Evolutionary conservation across 257 asterid genomes (phyloP).

Genomic region (Verbascum thapsus): DNA sequence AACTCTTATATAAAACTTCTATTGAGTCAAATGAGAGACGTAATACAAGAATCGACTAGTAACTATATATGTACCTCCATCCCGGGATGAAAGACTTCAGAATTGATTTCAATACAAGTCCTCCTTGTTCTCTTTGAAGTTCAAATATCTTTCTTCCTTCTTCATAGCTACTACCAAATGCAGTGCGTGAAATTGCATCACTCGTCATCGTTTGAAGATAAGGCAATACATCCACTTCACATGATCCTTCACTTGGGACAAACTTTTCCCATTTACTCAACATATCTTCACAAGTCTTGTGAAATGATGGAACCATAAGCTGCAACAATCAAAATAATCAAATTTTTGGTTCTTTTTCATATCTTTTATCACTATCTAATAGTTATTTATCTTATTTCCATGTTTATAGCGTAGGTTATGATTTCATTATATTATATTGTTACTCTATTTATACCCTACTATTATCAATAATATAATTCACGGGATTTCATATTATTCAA

Average conservation of each 20-base stretch:
- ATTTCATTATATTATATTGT: no score
- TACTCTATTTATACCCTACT: no score
- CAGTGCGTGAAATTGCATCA: slow-evolving; percentile 50
- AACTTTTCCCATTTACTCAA: slow-evolving; percentile 44
- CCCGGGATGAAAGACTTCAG: slow-evolving; percentile 32
- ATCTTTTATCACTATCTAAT: no score
- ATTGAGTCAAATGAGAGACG: no score
- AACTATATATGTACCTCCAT: slow-evolving; percentile 34
- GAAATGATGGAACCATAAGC: slow-evolving; percentile 50
- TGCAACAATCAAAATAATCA: no score
- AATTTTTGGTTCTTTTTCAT: no score
- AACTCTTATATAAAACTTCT: no score
- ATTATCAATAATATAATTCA: no score
- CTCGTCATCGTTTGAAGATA: slow-evolving; percentile 38
- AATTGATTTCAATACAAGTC: slow-evolving; percentile 13
- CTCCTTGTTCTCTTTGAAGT: slow-evolving; percentile 33
- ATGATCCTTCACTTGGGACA: slow-evolving; percentile 25
- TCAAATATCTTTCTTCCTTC: slow-evolving; percentile 47
- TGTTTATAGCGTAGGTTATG: no score
- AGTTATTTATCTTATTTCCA: no score
- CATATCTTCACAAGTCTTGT: slow-evolving; percentile 41
- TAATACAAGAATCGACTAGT: no score
- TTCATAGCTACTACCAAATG: slow-evolving; percentile 48
- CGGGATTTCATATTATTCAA: no score
- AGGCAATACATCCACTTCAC: slow-evolving; percentile 46